These are phyloP conservation scores for Cercophora samala DNA, from an alignment of 495 filamentous ascomycete genomes.

Conservation along the genomic window DNA sequence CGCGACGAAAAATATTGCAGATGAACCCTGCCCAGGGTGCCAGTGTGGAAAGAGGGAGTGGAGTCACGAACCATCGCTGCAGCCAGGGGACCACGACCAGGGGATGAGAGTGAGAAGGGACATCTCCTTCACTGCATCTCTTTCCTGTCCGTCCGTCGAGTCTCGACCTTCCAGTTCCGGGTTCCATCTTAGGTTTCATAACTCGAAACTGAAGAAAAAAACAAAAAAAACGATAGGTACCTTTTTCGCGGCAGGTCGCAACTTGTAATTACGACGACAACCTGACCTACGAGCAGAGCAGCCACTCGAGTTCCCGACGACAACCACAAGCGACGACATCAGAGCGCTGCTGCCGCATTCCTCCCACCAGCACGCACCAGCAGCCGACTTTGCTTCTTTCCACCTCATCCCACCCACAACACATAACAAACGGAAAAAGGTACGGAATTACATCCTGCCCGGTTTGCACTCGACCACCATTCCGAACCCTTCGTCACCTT, in stretches of 20 bases:
- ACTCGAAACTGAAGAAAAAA: background rate
- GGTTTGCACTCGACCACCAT: conserved; percentile 18
- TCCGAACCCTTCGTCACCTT: conserved; percentile 30
- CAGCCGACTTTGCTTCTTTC: background rate
- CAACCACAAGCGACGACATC: background rate
- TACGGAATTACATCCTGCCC: background rate
- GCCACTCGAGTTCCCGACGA: background rate
- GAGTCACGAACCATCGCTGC: background rate
- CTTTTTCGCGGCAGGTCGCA: background rate
- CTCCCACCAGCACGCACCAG: too few species aligned
- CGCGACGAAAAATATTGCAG: conserved; percentile 31
- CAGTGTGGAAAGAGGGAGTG: background rate
- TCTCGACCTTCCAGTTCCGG: background rate
- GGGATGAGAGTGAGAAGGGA: background rate
- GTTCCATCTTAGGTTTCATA: background rate
- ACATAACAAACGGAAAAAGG: conserved; percentile 6
- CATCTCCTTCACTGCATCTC: background rate
- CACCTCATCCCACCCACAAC: conserved; percentile 3
- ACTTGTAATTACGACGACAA: conserved; percentile 11
- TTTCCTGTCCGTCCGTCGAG: background rate
- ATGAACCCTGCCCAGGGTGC: conserved; percentile 16
- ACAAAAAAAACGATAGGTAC: background rate
- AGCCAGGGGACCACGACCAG: background rate
- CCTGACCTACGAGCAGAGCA: background rate
- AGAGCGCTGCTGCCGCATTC: background rate